Evolutionary conservation across 768 basidiomycete genomes (phyloP).

Genomic region (Boletus tomentosulus): DNA sequence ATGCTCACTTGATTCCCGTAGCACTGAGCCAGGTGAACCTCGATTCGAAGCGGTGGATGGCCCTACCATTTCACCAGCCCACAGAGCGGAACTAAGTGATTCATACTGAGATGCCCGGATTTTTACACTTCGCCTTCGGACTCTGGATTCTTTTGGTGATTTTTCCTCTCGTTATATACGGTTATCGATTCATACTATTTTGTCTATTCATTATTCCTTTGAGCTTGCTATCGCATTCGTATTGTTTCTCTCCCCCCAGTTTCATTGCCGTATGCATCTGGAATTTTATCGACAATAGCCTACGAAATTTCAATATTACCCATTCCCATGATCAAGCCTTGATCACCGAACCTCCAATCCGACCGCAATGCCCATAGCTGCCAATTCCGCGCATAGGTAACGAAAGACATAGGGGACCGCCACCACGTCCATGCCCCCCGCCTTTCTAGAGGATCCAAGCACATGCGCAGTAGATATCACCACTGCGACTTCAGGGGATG

Average conservation of each 20-base stretch:
- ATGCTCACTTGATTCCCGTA: neutral
- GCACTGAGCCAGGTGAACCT: slow-evolving; percentile 1
- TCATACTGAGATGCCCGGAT: slow-evolving; percentile 14
- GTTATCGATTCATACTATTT: slow-evolving; percentile 9
- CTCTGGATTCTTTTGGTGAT: slow-evolving; percentile 6
- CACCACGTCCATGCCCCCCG: slow-evolving; percentile 88
- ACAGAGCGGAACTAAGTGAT: slow-evolving; percentile 3
- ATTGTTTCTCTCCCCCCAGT: slow-evolving; percentile 9
- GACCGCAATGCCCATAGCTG: slow-evolving; percentile 96
- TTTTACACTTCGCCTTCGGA: neutral
- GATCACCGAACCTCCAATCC: slow-evolving; percentile 69
- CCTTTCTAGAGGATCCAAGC: slow-evolving; percentile 53
- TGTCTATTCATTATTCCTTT: slow-evolving; percentile 12
- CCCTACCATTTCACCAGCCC: neutral
- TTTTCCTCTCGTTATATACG: slow-evolving; percentile 8
- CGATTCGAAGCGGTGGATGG: neutral
- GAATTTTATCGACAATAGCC: neutral
- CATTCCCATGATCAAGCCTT: neutral
- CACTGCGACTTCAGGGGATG: slow-evolving; percentile 54
- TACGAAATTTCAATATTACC: neutral
- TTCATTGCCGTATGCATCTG: slow-evolving; percentile 16
- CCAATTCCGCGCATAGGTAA: slow-evolving; percentile 91
- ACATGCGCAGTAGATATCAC: slow-evolving; percentile 66
- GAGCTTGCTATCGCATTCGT: slow-evolving; percentile 9
- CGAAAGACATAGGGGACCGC: slow-evolving; percentile 95